Conservation (phyloP, 2,329 filamentous ascomycete species). For the Cladophialophora yegresii region DNA sequence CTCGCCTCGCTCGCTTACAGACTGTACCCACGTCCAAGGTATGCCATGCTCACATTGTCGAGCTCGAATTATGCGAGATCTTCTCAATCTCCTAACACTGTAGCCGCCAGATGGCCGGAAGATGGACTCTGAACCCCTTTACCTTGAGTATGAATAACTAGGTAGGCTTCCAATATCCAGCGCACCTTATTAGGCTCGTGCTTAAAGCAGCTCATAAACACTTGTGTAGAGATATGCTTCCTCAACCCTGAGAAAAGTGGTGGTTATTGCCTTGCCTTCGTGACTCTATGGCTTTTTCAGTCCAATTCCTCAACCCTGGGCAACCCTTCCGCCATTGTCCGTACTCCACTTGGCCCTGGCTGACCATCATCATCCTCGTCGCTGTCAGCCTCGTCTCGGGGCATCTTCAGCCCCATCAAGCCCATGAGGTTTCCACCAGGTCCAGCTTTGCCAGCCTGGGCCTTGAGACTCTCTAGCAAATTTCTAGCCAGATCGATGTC, state of each 20-base stretch:
- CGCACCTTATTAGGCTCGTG: no score
- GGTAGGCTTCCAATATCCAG: no score
- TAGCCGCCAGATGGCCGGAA: background rate
- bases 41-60: background rate
- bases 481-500: conserved; percentile 90
- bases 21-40: no score
- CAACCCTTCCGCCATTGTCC: background rate
- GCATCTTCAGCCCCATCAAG: conserved; percentile 62
- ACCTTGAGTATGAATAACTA: no score
- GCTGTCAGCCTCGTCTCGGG: conserved; percentile 20
- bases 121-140: background rate
- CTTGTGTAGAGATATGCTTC: no score
- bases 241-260: no score
- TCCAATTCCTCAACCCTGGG: conserved; percentile 8
- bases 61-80: background rate
- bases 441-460: conserved; percentile 80
- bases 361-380: conserved; percentile 18
- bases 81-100: background rate
- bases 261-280: background rate
- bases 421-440: conserved; percentile 85
- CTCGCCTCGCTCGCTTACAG: background rate
- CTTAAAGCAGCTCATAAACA: no score
- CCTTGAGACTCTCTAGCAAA: conserved; percentile 87
- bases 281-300: background rate
- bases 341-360: conserved; percentile 23